Conservation (phyloP, 495 filamentous ascomycete genomes). For the Xylaria acuta region DNA sequence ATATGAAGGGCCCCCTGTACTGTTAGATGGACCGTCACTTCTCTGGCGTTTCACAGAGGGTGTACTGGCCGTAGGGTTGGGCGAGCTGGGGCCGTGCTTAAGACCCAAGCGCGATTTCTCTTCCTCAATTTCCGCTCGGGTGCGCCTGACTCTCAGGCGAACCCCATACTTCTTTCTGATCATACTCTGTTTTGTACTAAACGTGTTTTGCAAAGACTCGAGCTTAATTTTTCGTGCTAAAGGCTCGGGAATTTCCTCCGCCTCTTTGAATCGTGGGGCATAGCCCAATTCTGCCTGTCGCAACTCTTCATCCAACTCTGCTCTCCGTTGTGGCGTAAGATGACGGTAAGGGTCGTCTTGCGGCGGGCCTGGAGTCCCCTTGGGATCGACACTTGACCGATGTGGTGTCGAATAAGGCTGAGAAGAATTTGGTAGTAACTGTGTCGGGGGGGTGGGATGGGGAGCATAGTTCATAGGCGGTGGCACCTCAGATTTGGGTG, state of each 20-base stretch:
- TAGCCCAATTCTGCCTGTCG: conserved; percentile 46
- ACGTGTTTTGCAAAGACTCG: conserved; percentile 52
- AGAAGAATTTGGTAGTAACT: conserved; percentile 5
- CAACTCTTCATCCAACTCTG: conserved; percentile 45
- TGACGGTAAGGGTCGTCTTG: conserved; percentile 49
- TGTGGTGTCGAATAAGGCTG: conserved; percentile 25
- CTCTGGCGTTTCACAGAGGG: conserved; percentile 32
- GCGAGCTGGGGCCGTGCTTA: conserved; percentile 27
- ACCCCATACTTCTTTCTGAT: conserved; percentile 58
- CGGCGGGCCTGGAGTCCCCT: neutral
- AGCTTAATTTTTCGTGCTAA: conserved; percentile 39
- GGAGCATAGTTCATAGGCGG: neutral
- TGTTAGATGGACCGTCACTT: conserved; percentile 28
- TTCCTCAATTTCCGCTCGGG: conserved; percentile 49
- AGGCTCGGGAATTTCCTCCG: conserved; percentile 44
- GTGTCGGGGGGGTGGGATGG: neutral
- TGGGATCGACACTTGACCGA: neutral
- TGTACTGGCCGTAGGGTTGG: neutral
- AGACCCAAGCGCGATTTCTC: conserved; percentile 48
- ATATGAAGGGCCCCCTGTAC: neutral
- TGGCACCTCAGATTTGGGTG: neutral
- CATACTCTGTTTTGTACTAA: conserved; percentile 56
- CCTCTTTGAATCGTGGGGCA: conserved; percentile 47
- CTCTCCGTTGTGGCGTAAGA: conserved; percentile 36
- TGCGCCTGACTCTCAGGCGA: conserved; percentile 51